Base-by-base conservation (phyloP, 345 rosid genomes). In the Camelina sativa region DNA sequence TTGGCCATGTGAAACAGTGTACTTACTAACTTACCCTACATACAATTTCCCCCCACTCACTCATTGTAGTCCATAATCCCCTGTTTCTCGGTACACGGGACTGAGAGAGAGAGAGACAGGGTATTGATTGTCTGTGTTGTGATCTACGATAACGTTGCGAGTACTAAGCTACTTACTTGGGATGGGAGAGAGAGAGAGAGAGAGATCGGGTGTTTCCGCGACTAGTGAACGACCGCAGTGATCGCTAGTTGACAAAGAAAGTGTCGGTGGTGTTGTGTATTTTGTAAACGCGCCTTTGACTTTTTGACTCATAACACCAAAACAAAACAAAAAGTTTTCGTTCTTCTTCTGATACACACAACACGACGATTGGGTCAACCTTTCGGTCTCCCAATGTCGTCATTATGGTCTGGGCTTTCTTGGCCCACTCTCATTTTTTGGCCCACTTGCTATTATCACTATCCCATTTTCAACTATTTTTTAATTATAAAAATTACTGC, bases 251-350 rank as follows among this genome's bases (percentile, higher is more conserved):
- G 77, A 78, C 52, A 72, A 60, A 60, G 64, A 38, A 72, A 67
- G 73, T 72, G 77, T 72, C 77, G 77, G 77, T 52, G 30, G 30
- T 28, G 30, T 28, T 4, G 28, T 25, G 7, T 41, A 2, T 0
- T 28, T 48, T 41, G 63, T 59, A 44, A 17, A 78, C 81, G 77
- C 81, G 81, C n/a, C 7, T 72, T 78, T 78, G 77, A 72, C 81
- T 72, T 72, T 72, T 72, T 78, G 67, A 77, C 76, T 37, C 5
- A 10, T 9, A 38, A 8, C 11, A 2, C 3, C 6, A 34, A 37
- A 55, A 25, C 30, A 20, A 34, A 6, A 32, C 19, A 25, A 67
- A 5, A 22, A 53, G 16, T n/a, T 28, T 56, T 55, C 52, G n/a
- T 16, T 38, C 58, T 8, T 17, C 51, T 25, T 25, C 28, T 25